Percentiles rank a stretch among this genome's conserved stretches.
phyloP scores from a whole-genome alignment of 2,329 filamentous ascomycete genomes.

The Alternaria metachromatica region DNA sequence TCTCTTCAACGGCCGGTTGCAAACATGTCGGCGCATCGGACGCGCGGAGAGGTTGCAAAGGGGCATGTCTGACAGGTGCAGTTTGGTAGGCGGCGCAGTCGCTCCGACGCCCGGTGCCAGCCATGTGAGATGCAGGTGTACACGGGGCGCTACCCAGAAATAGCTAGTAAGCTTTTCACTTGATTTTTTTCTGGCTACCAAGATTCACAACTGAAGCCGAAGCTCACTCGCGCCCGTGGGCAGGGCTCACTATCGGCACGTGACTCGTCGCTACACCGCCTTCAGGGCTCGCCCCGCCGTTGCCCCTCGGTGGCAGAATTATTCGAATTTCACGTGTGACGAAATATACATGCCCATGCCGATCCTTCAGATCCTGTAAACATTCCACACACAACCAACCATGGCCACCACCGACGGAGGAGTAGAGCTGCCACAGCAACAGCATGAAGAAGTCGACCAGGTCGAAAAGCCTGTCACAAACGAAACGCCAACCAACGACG shows the following conservation, averaged over 20 bases:
- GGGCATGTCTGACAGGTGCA: background rate
- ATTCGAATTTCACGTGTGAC: slow-evolving; percentile 1
- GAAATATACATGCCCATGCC: background rate
- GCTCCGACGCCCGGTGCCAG: background rate
- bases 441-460: slow-evolving; percentile 7
- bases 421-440: slow-evolving; percentile 9
- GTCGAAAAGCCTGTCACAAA: slow-evolving; percentile 7
- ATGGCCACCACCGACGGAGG: slow-evolving; percentile 22
- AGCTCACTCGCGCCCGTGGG: background rate
- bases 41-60: background rate
- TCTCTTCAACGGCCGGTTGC: slow-evolving; percentile 13
- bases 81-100: background rate
- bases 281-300: slow-evolving; percentile 17
- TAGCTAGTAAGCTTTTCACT: background rate
- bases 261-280: slow-evolving; percentile 4
- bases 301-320: background rate
- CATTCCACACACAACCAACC: slow-evolving; percentile 3
- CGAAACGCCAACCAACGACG: slow-evolving; percentile 41
- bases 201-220: background rate
- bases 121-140: background rate
- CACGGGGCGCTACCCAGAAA: background rate
- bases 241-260: background rate
- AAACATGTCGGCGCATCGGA: background rate
- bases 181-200: background rate
- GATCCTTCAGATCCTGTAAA: background rate